A percentile compares a stretch with the other conserved stretches of the same genome.
phyloP scores from a whole-genome alignment of 371 early-diverging fungal species.

The Lichtheimia corymbifera region DNA sequence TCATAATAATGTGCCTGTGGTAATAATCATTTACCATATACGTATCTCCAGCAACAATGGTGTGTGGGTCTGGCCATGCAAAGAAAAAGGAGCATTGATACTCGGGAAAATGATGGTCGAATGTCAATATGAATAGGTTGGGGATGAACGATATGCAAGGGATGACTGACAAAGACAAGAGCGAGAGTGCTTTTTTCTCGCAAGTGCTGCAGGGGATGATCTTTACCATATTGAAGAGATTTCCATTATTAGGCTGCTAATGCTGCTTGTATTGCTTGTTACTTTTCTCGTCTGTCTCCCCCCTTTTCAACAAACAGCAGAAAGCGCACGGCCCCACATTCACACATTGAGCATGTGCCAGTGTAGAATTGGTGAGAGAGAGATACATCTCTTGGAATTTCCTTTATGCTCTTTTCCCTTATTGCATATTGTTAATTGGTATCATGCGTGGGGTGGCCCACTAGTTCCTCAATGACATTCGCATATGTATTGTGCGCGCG shows the following conservation, averaged over 20 bases:
- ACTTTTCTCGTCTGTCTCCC: neutral
- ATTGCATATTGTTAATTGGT: neutral
- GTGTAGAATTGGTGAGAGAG: neutral
- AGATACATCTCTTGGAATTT: neutral
- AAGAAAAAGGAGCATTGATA: neutral
- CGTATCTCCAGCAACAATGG: too few species aligned
- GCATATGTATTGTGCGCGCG: too few species aligned
- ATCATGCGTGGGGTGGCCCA: neutral
- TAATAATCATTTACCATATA: too few species aligned
- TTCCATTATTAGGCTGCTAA: neutral
- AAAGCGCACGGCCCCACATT: constrained; percentile 2
- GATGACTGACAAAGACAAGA: neutral
- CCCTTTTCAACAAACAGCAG: neutral
- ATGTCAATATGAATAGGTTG: constrained; percentile 1
- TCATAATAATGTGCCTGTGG: too few species aligned
- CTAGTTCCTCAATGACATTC: neutral
- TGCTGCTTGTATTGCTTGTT: neutral
- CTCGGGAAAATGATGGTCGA: neutral
- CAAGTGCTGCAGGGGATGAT: constrained; percentile 1
- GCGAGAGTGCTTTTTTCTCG: neutral
- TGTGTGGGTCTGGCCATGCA: neutral
- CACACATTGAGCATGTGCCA: neutral
- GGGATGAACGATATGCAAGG: neutral
- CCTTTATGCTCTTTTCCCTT: neutral
- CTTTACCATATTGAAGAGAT: constrained; percentile 1